These are phyloP conservation scores for Tulasnella sp. DNA, from an alignment of 768 basidiomycete species.

Conservation along the genomic window DNA sequence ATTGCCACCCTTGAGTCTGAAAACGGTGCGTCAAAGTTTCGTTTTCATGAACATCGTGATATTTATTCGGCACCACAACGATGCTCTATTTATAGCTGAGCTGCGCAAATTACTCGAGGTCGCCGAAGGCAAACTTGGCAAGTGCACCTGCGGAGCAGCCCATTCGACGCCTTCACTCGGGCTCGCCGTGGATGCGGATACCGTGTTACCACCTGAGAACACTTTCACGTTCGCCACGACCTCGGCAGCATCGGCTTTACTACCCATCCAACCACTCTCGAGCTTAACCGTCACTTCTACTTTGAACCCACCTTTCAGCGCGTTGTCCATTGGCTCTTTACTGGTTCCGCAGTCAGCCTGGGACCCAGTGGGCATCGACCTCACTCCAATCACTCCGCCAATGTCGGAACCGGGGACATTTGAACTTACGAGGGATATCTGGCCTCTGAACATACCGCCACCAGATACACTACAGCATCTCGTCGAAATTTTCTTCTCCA, in stretches of 20 bases:
- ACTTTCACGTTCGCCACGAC: neutral
- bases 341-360: neutral
- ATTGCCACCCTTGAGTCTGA: conserved; percentile 16
- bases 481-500: conserved; percentile 33
- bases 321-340: neutral
- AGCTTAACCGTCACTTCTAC: neutral
- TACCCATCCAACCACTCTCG: neutral
- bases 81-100: conserved; percentile 13
- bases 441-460: conserved; percentile 29
- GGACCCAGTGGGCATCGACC: neutral
- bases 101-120: neutral
- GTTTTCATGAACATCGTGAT: neutral
- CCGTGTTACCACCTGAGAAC: neutral
- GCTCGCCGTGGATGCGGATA: neutral
- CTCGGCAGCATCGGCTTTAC: neutral
- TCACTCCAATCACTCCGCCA: neutral
- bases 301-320: neutral
- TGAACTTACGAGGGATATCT: conserved; percentile 15
- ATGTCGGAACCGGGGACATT: neutral
- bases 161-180: neutral
- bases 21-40: neutral
- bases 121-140: neutral
- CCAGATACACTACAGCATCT: conserved; percentile 32
- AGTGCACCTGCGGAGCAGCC: conserved; percentile 14
- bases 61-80: neutral